Base-by-base conservation (phyloP, 208 protist genomes). In the Trypanosoma boissoni region DNA sequence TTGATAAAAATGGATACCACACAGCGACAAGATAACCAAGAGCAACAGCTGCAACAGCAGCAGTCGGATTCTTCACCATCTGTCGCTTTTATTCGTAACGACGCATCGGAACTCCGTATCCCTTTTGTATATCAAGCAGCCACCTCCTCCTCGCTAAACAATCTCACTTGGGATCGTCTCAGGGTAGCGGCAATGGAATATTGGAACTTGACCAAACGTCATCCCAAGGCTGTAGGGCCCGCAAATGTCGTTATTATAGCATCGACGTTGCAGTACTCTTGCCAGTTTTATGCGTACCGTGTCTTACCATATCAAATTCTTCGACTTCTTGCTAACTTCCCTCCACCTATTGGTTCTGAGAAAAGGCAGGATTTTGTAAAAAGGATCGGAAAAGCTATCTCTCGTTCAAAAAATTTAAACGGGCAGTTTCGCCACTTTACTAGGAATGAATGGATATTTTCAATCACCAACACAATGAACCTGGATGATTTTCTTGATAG, bases 381-480 rank as follows among this genome's bases (percentile, higher is more conserved):
- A 32, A 72, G 70, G 57, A 45, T 87, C 10, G 79, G 79, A 20
- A 52, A 64, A n/a, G 86, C 86, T 27, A 57, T 85, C 39, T 74
- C 72, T 48, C 75, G 82, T 34, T 56, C 80, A 12, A 59, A 78
- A 45, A 42, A 78, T 54, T 55, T 92, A 28, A 83, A 84, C 37
- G 26, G 50, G 41, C 76, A 92, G 71, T 92, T 92, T 48, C n/a
- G 72, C 10, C 58, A 74, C 56, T 92, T 92, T 55, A 72, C 76
- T 3, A 42, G 70, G 42, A 51, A 52, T 37, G 76, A 87, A 64
- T 92, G 86, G 86, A 29, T 80, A 7, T 92, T 77, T 70, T 52
- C 60, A 36, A 55, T 23, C 29, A 63, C 48, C 36, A 83, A 88
- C 63, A 66, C 72, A 4, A 51, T 54, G 0, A 24, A 44, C 6